Evolutionary conservation across 2,329 filamentous ascomycete genomes (phyloP).

Genomic region (Hawksworthiomyces lignivorus): DNA sequence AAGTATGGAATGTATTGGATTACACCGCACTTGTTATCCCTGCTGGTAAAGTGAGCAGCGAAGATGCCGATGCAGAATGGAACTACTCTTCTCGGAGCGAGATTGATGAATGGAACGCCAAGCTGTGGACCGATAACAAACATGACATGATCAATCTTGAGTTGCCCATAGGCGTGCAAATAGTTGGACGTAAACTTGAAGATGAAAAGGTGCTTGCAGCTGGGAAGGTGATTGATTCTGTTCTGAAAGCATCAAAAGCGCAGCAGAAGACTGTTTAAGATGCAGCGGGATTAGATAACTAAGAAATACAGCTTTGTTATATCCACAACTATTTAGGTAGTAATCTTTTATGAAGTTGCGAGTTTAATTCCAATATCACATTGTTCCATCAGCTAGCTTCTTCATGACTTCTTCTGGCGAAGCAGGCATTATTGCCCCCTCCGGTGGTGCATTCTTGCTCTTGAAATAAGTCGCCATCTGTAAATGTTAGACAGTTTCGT

Average conservation of each 20-base stretch:
- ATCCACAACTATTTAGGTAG: too few species aligned
- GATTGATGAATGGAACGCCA: conserved; percentile 44
- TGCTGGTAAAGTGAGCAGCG: conserved; percentile 32
- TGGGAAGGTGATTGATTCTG: conserved; percentile 26
- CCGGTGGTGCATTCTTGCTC: conserved; percentile 48
- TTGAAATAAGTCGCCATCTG: conserved; percentile 68
- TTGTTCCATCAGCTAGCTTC: conserved; percentile 18
- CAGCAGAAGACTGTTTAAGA: too few species aligned
- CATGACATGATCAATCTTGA: conserved; percentile 28
- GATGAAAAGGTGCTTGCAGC: conserved; percentile 47
- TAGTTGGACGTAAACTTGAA: conserved; percentile 42
- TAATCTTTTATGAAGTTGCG: too few species aligned
- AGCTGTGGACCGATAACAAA: conserved; percentile 33
- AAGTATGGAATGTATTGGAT: conserved; percentile 55
- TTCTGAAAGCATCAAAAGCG: neutral
- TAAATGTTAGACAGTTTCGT: conserved; percentile 34
- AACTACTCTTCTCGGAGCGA: conserved; percentile 39
- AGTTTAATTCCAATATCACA: neutral
- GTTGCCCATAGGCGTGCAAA: conserved; percentile 45
- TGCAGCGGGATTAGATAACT: too few species aligned
- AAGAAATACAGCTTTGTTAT: too few species aligned
- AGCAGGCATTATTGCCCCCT: conserved; percentile 55
- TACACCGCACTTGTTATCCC: conserved; percentile 52
- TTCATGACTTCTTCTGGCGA: conserved; percentile 44
- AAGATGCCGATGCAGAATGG: conserved; percentile 23